A percentile compares a stretch with the other conserved stretches of the same genome.
Evolutionary conservation across 441 rosid genomes (phyloP).

Genomic region (Melastoma candidum): DNA sequence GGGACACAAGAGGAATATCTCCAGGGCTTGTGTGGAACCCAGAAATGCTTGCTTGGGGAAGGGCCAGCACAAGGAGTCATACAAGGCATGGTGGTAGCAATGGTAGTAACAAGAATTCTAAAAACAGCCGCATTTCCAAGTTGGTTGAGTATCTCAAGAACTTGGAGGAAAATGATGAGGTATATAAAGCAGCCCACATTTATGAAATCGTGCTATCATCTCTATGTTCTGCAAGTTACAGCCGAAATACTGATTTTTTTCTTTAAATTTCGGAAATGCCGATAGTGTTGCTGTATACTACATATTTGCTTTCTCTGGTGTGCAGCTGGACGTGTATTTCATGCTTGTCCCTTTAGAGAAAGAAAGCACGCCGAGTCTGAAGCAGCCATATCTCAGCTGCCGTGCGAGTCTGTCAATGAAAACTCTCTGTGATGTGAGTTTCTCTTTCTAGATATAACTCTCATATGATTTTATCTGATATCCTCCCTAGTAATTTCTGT

Average conservation of each 20-base stretch:
- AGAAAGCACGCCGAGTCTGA: constrained; percentile 29
- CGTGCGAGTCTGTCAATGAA: constrained; percentile 37
- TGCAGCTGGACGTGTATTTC: constrained; percentile 45
- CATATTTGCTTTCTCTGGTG: constrained; percentile 11
- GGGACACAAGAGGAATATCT: constrained; percentile 36
- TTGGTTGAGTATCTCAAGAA: constrained; percentile 47
- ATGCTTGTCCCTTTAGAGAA: constrained; percentile 38
- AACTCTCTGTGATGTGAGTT: constrained; percentile 52
- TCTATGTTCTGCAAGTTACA: too few relatives aligned
- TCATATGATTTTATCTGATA: too few relatives aligned
- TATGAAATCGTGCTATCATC: too few relatives aligned
- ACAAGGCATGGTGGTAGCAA: constrained; percentile 45
- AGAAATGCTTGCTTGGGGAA: constrained; percentile 66
- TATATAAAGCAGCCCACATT: constrained; percentile 6
- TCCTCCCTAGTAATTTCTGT: not conserved
- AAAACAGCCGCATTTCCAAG: constrained; percentile 39
- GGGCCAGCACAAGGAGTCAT: constrained; percentile 62
- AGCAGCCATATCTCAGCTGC: constrained; percentile 48
- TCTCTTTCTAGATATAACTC: constrained; percentile 3
- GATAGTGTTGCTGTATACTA: not conserved
- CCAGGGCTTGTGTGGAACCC: constrained; percentile 51
- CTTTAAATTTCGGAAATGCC: too few relatives aligned
- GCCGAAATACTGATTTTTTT: not conserved
- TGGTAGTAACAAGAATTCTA: constrained; percentile 32
- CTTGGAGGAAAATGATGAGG: constrained; percentile 48